Base-by-base conservation (phyloP, 768 basidiomycete genomes). In the Mycena epipterygia region DNA sequence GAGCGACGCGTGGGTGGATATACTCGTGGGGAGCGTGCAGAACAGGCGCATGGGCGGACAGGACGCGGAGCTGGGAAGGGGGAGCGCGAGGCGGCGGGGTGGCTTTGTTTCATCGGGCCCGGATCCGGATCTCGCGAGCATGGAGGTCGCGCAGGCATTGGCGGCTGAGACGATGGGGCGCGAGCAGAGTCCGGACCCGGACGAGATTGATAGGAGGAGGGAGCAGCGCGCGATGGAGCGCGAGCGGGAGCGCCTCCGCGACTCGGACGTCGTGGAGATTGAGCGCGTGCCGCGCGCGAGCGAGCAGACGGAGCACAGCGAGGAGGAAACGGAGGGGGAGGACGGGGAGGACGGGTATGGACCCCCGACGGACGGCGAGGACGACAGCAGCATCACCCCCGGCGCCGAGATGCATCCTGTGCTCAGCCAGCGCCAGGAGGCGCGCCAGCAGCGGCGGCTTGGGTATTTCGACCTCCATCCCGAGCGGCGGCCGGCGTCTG, bases 1-100 rank as follows among this genome's bases (percentile, higher is more conserved):
- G 73, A 91, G 93, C 58, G 95, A 95, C 75, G 93, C 93, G 5
- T 95, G 95, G 94, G 93, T 95, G 46, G 95, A 95, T 80, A 95
- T 95, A 46, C 81, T 95, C 13, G 93, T 95, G 2, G 90, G 89
- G 49, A 87, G 78, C 17, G 27, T 79, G 53, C 88, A 87, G 72
- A 79, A 74, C 39, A 81, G 90, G 46, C 80, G 90, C 46, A 79
- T 91, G 76, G 86, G 77, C 1, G 87, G 84, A 9, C 91, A 92
- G 77, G 91, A 91, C 55, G 88, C 82, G 5, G 73, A 82, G 69
- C 63, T 81, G 66, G 8, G 23, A 46, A 42, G 74, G 61, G 74
- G 78, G 74, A 56, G 74, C 56, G 64, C 79, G 73, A 64, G 75
- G 73, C 73, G 84, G 77, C 62, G 82, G 78, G 75, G 83, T 76